Conservation (phyloP, 2,329 filamentous ascomycete species). For the Fusarium illudens region DNA sequence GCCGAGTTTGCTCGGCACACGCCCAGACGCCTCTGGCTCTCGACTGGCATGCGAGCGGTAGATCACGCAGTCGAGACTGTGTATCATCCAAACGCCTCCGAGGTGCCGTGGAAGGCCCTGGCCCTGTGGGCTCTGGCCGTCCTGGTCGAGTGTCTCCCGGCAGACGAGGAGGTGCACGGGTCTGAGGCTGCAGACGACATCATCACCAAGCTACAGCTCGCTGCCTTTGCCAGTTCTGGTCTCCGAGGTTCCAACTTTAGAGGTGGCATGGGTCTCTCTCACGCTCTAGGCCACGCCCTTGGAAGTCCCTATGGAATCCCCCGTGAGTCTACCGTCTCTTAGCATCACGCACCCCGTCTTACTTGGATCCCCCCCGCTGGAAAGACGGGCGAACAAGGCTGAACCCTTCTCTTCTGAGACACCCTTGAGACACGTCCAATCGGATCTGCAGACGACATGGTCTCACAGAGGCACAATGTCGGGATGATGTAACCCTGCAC, state of each 20-base stretch:
- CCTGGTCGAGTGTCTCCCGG: slow-evolving; percentile 10
- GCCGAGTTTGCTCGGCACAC: slow-evolving; percentile 31
- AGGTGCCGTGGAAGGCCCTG: slow-evolving; percentile 35
- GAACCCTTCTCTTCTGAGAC: slow-evolving; percentile 15
- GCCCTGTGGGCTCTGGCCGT: slow-evolving; percentile 21
- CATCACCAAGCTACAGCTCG: slow-evolving; percentile 32
- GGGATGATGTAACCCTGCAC: slow-evolving; percentile 16
- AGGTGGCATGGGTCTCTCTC: slow-evolving; percentile 15
- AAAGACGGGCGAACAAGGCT: slow-evolving; percentile 19
- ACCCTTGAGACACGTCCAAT: background rate
- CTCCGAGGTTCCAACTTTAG: slow-evolving; percentile 33
- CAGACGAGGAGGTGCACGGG: slow-evolving; percentile 15
- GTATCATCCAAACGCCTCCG: slow-evolving; percentile 34
- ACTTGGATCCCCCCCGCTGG: background rate
- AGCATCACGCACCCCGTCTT: background rate
- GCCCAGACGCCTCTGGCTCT: slow-evolving; percentile 25
- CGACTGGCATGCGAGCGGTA: slow-evolving; percentile 32
- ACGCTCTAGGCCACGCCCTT: slow-evolving; percentile 26
- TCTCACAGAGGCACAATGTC: slow-evolving; percentile 25
- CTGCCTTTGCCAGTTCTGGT: slow-evolving; percentile 36
- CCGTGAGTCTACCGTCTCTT: slow-evolving; percentile 21
- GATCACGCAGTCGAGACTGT: slow-evolving; percentile 37
- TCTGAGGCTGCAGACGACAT: slow-evolving; percentile 16
- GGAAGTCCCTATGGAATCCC: slow-evolving; percentile 30
- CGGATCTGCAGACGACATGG: slow-evolving; percentile 18